Evolutionary conservation across 306 rosid genomes (phyloP), one percentile per base, ranked within the genome.

Genomic region (Vigna radiata): DNA sequence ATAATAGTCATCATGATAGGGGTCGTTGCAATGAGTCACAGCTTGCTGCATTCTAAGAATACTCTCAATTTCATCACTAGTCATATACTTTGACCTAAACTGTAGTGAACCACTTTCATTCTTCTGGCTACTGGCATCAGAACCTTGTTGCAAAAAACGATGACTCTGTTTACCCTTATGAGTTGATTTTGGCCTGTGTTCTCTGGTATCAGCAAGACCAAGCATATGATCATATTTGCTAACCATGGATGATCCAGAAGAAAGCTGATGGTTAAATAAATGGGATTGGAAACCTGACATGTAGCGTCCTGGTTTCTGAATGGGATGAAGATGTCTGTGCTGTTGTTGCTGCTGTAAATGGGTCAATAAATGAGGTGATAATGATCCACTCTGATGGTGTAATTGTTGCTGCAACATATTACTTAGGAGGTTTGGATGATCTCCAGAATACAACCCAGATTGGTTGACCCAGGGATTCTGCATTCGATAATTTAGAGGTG

Each of bases 361-460:
- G 62, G 75, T 36, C 83, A 83, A 56, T 63, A 88, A 61, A 52
- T 88, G 88, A 48, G 87, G 83, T 53, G 89, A 27, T 53, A 83
- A 11, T 65, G 86, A 59, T 61, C 87, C 87, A 67, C 70, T 78
- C 29, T 58, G 96, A 79, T 79, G 93, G 68, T 88, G 84, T 36
- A 90, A 84, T 79, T 91, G 97, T 65, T 90, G 98, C 83, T 91
- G 98, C 91, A 92, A 76, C 84, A 92, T 83, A 83, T 81, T 87
- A 82, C 82, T 87, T 39, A 91, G 76, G 39, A 94, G 87, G 70
- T 79, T 84, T 17, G 96, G 56, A 72, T 83, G 86, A 85, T 88
- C 92, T 21, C 93, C 87, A 43, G 90, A 82, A 86, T 80, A 78
- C 21, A 87, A 48, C 37, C 84, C 89, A 59, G 86, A 68, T 68